Percentiles rank a stretch among this genome's conserved stretches.
Conservation (phyloP, 768 basidiomycete species). For the Strobilomyces confusus region DNA sequence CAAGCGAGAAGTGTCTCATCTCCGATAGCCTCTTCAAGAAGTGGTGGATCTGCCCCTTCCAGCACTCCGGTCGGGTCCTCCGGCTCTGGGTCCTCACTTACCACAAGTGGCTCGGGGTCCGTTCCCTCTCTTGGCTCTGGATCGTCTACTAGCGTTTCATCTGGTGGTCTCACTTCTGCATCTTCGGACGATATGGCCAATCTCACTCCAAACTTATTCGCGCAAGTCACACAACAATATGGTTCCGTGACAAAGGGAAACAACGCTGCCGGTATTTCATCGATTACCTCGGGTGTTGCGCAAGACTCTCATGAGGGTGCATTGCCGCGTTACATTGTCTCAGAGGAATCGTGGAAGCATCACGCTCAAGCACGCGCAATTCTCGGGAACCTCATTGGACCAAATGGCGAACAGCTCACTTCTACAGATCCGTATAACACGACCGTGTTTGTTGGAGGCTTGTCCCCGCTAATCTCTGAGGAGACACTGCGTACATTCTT, state of each 20-base stretch:
- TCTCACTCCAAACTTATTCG: slow-evolving; percentile 41
- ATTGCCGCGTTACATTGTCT: slow-evolving; percentile 52
- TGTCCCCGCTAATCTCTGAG: slow-evolving; percentile 85
- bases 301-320: slow-evolving; percentile 42
- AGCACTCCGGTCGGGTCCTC: slow-evolving; percentile 37
- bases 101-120: slow-evolving; percentile 44
- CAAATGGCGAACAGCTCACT: slow-evolving; percentile 81
- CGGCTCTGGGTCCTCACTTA: slow-evolving; percentile 46
- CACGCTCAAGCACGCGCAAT: slow-evolving; percentile 81
- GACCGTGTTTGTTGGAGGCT: slow-evolving; percentile 90
- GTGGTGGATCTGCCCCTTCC: slow-evolving; percentile 21
- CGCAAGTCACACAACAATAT: slow-evolving; percentile 49
- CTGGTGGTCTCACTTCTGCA: slow-evolving; percentile 46
- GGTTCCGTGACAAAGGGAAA: slow-evolving; percentile 32
- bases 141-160: slow-evolving; percentile 43
- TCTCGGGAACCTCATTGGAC: slow-evolving; percentile 78
- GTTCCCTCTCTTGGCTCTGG: slow-evolving; percentile 48
- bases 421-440: slow-evolving; percentile 95
- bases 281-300: slow-evolving; percentile 33
- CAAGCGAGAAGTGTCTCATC: slow-evolving; percentile 67
- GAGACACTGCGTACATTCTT: slow-evolving; percentile 91
- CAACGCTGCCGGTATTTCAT: slow-evolving; percentile 24
- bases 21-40: slow-evolving; percentile 47
- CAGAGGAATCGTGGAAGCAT: slow-evolving; percentile 81
- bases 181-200: slow-evolving; percentile 54